Evolutionary conservation across 805 yeast species (phyloP).

Genomic region (Candida awuae): DNA sequence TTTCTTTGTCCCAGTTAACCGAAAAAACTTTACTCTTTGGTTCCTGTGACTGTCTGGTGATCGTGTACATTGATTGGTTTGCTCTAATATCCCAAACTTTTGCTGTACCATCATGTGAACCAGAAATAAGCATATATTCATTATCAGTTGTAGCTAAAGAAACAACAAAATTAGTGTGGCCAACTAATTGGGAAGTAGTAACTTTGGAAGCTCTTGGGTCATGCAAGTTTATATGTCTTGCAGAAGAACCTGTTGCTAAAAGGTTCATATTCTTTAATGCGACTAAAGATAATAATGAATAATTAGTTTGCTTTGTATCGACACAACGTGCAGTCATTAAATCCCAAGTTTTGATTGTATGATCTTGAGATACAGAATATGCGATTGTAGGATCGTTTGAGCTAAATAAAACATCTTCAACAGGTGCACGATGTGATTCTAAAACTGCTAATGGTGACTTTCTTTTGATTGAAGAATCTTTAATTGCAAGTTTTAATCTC

Average conservation of each 20-base stretch:
- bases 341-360: slow-evolving; percentile 94
- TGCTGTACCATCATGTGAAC: slow-evolving; percentile 91
- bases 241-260: slow-evolving; percentile 90
- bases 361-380: slow-evolving; percentile 94
- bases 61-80: slow-evolving; percentile 69
- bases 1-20: slow-evolving; percentile 71
- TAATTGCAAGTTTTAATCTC: slow-evolving; percentile 73
- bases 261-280: slow-evolving; percentile 61
- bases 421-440: slow-evolving; percentile 81
- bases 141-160: slow-evolving; percentile 68
- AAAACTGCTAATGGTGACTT: slow-evolving; percentile 74
- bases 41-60: slow-evolving; percentile 59
- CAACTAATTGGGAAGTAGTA: slow-evolving; percentile 65
- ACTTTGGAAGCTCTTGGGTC: slow-evolving; percentile 78
- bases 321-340: slow-evolving; percentile 76
- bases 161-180: slow-evolving; percentile 89
- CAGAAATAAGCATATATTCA: slow-evolving; percentile 78
- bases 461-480: slow-evolving; percentile 68
- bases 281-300: slow-evolving; percentile 68
- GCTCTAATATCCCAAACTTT: slow-evolving; percentile 95
- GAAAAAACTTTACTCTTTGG: slow-evolving; percentile 67
- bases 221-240: slow-evolving; percentile 91
- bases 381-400: slow-evolving; percentile 68
- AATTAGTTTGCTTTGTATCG: slow-evolving; percentile 82
- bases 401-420: slow-evolving; percentile 76